Evolutionary conservation across 257 asterid species (phyloP).

Genomic region (Solanum ahanhuiri): DNA sequence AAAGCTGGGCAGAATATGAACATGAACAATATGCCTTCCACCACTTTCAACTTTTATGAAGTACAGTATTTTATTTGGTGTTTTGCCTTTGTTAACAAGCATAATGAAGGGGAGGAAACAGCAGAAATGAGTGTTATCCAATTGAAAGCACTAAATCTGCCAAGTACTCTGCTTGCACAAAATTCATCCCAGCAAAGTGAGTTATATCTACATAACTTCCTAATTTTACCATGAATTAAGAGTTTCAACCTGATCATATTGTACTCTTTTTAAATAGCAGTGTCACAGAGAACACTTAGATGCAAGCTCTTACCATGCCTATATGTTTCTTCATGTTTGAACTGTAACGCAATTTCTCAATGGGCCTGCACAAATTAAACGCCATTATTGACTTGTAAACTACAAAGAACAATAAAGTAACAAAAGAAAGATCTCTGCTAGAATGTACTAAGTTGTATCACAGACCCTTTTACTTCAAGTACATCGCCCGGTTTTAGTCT

Average conservation of each 20-base stretch:
- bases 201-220: neutral
- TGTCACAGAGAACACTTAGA: neutral
- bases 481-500: constrained; percentile 90
- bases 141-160: neutral
- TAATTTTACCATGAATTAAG: neutral
- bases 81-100: neutral
- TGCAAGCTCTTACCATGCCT: constrained; percentile 76
- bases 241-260: neutral
- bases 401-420: neutral
- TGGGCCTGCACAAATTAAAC: constrained; percentile 54
- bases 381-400: neutral
- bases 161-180: neutral
- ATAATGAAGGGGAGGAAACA: neutral
- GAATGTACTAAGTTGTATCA: neutral
- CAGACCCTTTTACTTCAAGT: constrained; percentile 91
- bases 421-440: neutral
- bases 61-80: neutral
- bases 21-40: neutral
- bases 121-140: neutral
- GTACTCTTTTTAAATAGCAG: neutral
- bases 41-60: neutral
- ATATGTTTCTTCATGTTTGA: constrained; percentile 93
- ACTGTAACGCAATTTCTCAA: constrained; percentile 72
- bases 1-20: neutral
- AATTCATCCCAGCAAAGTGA: neutral